Evolutionary conservation across 192 early-diverging fungal genomes (phyloP).

Genomic region (Piromyces finnis): DNA sequence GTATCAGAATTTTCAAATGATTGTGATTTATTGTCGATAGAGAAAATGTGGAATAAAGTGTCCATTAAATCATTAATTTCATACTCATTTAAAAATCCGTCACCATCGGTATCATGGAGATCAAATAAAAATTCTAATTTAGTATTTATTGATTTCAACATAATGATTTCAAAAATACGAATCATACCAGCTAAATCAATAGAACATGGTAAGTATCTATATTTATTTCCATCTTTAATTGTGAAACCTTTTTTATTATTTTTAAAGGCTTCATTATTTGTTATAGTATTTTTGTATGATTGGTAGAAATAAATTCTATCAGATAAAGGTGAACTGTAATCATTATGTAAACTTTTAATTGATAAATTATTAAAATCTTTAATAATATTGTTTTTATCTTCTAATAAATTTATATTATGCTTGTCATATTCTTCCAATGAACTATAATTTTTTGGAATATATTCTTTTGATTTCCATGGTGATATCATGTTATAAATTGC

Average conservation of each 20-base stretch:
- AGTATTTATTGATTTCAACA: slow-evolving; percentile 30
- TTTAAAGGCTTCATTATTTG: background rate
- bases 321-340: background rate
- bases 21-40: background rate
- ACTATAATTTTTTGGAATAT: background rate
- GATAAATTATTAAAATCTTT: background rate
- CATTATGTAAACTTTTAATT: background rate
- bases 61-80: slow-evolving; percentile 39
- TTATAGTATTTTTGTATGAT: background rate
- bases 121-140: slow-evolving; percentile 35
- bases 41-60: slow-evolving; percentile 29
- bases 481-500: background rate
- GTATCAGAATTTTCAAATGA: background rate
- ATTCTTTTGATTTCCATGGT: background rate
- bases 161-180: slow-evolving; percentile 29
- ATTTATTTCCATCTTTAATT: background rate
- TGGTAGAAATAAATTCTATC: background rate
- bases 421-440: background rate
- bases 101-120: slow-evolving; percentile 33
- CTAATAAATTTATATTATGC: background rate
- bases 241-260: background rate
- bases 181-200: slow-evolving; percentile 38
- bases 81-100: slow-evolving; percentile 23
- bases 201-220: slow-evolving; percentile 3
- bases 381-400: background rate